Evolutionary conservation across 352 stramenopile species (phyloP).

Genomic region (Globisporangium okanoganense): DNA sequence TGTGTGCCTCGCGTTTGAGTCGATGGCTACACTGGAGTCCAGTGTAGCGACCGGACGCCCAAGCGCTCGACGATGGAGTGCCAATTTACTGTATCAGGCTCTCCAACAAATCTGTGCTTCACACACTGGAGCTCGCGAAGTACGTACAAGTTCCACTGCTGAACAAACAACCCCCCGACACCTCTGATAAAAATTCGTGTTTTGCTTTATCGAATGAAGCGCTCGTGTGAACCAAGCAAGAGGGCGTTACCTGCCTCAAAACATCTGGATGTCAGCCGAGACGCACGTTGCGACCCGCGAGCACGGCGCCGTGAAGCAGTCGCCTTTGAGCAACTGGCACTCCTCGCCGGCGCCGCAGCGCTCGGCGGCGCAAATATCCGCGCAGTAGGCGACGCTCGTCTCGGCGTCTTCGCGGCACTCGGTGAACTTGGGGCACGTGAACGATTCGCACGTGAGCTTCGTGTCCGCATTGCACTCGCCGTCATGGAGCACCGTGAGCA

Average conservation of each 20-base stretch:
- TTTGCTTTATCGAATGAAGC: not conserved
- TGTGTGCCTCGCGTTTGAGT: no score
- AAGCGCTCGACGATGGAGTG: not conserved
- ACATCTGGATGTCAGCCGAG: conserved; percentile 21
- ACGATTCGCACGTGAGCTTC: conserved; percentile 32
- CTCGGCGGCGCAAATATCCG: conserved; percentile 44
- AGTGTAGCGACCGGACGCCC: no score
- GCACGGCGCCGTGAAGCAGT: conserved; percentile 56
- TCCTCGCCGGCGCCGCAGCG: conserved; percentile 40
- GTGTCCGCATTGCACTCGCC: conserved; percentile 45
- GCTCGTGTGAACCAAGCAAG: not conserved
- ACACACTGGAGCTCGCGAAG: no score
- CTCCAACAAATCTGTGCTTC: not conserved
- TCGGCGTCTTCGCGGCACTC: conserved; percentile 37
- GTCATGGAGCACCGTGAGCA: conserved; percentile 34
- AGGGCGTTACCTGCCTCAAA: not conserved
- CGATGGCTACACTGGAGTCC: no score
- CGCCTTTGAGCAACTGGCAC: conserved; percentile 37
- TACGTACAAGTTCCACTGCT: not conserved
- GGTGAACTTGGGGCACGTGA: conserved; percentile 43
- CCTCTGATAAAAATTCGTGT: not conserved
- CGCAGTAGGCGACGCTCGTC: conserved; percentile 37
- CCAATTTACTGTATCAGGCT: not conserved
- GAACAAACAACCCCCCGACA: not conserved
- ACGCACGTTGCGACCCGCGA: conserved; percentile 56